phyloP scores from a whole-genome alignment of 2,329 filamentous ascomycete genomes.

The Chaetomium sp. region DNA sequence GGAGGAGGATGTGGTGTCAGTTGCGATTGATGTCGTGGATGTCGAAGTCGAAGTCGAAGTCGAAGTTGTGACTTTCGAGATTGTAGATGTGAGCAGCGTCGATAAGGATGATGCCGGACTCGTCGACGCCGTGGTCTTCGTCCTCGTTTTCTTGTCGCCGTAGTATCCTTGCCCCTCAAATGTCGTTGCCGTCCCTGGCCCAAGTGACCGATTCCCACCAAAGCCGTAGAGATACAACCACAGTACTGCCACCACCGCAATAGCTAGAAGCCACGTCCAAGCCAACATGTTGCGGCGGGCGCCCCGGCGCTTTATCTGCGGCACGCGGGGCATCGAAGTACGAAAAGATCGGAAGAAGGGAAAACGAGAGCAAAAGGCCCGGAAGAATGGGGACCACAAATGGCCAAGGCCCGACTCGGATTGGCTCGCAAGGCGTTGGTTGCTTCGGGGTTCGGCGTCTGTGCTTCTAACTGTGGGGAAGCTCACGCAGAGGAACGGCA shows the following conservation, averaged over 20 bases:
- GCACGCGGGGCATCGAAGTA: background rate
- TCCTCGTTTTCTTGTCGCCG: no score
- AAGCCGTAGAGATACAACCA: conserved; percentile 12
- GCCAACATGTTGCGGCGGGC: conserved; percentile 2
- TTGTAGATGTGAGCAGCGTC: background rate
- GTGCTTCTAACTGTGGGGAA: no score
- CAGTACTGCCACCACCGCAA: conserved; percentile 8
- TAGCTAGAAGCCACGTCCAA: conserved; percentile 3
- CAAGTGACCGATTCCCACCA: no score
- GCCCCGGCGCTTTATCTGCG: conserved; percentile 1
- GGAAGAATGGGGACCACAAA: background rate
- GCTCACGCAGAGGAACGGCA: no score
- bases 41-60: background rate
- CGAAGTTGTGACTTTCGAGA: background rate
- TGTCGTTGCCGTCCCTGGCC: no score
- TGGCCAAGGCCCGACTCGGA: background rate
- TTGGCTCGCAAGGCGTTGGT: background rate
- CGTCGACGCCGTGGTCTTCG: no score
- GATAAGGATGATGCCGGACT: no score
- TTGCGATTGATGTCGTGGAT: background rate
- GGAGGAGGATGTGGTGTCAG: background rate
- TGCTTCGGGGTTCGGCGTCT: no score
- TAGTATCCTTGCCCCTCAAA: no score
- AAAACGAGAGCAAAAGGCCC: no score
- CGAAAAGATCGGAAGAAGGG: background rate